A percentile compares a stretch with the other conserved stretches of the same genome.
Evolutionary conservation across 2,329 filamentous ascomycete species (phyloP).

Genomic region (Xylariaceae sp.): DNA sequence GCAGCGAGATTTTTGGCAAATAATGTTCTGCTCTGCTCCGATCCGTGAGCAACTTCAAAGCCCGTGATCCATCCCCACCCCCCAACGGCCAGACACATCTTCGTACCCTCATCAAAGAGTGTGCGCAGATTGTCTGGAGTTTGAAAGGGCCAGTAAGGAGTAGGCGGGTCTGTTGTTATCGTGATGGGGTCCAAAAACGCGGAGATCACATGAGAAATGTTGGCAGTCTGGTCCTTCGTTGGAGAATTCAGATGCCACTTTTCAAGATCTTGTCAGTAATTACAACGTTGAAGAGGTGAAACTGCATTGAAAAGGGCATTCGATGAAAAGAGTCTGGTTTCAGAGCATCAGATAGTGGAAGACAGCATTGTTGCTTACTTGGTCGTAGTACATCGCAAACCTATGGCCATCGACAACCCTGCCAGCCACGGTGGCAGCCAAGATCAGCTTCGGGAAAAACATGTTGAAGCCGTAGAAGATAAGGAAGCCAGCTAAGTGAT

Average conservation of each 20-base stretch:
- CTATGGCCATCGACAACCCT: slow-evolving; percentile 15
- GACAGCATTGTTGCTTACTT: no score
- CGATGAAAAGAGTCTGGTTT: no score
- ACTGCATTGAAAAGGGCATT: no score
- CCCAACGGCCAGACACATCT: slow-evolving; percentile 69
- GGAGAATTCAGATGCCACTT: slow-evolving; percentile 26
- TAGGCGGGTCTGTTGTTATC: slow-evolving; percentile 25
- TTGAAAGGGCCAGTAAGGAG: slow-evolving; percentile 25
- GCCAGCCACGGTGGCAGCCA: slow-evolving; percentile 12
- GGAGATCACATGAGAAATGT: slow-evolving; percentile 32
- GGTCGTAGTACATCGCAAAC: slow-evolving; percentile 29
- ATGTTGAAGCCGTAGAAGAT: not conserved
- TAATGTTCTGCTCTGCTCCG: slow-evolving; percentile 45
- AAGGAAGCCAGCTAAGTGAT: no score
- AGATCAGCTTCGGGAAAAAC: slow-evolving; percentile 7
- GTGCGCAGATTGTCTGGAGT: slow-evolving; percentile 36
- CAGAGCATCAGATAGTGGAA: no score
- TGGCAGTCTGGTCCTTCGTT: slow-evolving; percentile 17
- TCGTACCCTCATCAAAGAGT: slow-evolving; percentile 51
- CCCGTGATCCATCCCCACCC: slow-evolving; percentile 70
- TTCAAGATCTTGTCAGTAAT: no score
- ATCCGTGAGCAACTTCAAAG: slow-evolving; percentile 58
- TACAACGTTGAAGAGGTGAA: no score
- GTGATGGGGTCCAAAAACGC: slow-evolving; percentile 29
- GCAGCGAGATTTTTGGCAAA: slow-evolving; percentile 64